Base-by-base conservation (phyloP, 1,284 basidiomycete species). In the Microbotryum intermedium region DNA sequence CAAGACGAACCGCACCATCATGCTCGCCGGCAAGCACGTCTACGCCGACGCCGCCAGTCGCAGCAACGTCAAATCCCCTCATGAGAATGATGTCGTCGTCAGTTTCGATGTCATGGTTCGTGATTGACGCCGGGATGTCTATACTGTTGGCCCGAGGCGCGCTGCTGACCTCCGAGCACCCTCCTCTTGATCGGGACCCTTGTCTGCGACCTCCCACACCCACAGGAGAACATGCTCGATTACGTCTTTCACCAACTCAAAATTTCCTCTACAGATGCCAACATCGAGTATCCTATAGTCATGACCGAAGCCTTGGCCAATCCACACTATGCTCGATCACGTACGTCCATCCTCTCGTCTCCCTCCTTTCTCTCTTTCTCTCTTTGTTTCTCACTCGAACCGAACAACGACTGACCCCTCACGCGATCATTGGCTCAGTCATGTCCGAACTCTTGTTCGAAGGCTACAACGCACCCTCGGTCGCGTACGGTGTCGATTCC, bases 391-490 rank as follows among this genome's bases (percentile, higher is more conserved):
- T n/a, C n/a, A n/a, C n/a, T n/a, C 26, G 25, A 11, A 23, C 34
- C 39, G 13, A 57, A 34, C 47, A 48, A 50, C 6, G 26, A 10
- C 49, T 30, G 34, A 43, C 57, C 16, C 42, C 6, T 26, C 3
- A 2, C 28, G n/a, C 25, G 43, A 50, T 4, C 18, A 23, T 34
- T 16, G 11, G 21, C 18, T 10, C 70, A 88, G 88, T 95, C 62
- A 95, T 92, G 28, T 93, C 92, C 1, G 95, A 99, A 73, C 83
- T 99, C 26, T 83, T 98, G 74, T 99, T 99, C 72, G 95, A 99
- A 77, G 83, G 86, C 51, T 99, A 98, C 74, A 81, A 81, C 20
- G 90, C 87, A 1, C 93, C 93, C 0, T 85, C 86, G 3, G 80
- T 97, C 50, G 81, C 87, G 18, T 98, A 90, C 74, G 90, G 90